phyloP scores from a whole-genome alignment of 2,329 filamentous ascomycete species.

The Ceratocystis papillata region DNA sequence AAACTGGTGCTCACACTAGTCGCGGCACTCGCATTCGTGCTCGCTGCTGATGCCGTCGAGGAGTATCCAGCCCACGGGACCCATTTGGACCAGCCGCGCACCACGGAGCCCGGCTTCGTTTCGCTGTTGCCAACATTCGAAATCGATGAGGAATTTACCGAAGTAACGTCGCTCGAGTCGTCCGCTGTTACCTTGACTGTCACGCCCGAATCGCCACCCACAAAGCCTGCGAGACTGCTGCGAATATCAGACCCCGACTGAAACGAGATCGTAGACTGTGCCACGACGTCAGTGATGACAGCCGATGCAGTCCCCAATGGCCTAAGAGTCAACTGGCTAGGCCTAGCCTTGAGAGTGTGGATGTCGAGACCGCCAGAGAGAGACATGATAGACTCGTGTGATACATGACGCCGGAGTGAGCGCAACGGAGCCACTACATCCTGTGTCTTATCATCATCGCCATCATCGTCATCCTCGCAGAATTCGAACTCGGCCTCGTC shows the following conservation, averaged over 20 bases:
- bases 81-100: constrained; percentile 22
- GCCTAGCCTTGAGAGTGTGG: constrained; percentile 64
- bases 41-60: not conserved
- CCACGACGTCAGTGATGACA: constrained; percentile 48
- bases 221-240: constrained; percentile 16
- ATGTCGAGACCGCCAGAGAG: constrained; percentile 82
- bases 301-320: constrained; percentile 46
- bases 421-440: constrained; percentile 35
- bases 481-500: constrained; percentile 25
- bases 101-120: not conserved
- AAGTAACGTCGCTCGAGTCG: constrained; percentile 14
- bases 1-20: constrained; percentile 8
- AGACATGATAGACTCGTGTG: constrained; percentile 83
- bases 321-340: constrained; percentile 58
- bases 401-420: constrained; percentile 53
- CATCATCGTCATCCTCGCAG: constrained; percentile 28
- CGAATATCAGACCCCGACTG: constrained; percentile 21
- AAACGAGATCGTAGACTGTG: constrained; percentile 44
- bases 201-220: not conserved
- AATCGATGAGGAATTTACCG: constrained; percentile 19
- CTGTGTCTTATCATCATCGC: constrained; percentile 30
- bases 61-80: constrained; percentile 21
- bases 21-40: not conserved
- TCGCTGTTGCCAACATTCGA: constrained; percentile 13
- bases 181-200: constrained; percentile 1